These are phyloP conservation scores for Cucumis cinereus DNA, from an alignment of 306 rosid species.

Conservation along the genomic window DNA sequence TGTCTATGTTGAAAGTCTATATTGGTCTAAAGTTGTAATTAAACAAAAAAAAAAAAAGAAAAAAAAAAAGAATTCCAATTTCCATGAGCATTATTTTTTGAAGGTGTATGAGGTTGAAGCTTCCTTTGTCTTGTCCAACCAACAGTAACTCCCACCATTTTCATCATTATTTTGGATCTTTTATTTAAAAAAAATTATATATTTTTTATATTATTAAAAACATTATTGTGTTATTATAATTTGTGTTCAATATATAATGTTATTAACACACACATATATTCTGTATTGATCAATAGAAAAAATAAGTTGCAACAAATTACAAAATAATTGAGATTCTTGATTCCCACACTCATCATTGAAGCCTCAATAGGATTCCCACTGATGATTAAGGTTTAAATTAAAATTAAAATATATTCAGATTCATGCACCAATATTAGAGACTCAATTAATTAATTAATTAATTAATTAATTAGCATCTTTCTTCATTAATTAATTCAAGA, in stretches of 20 bases:
- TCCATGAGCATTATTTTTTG: background rate
- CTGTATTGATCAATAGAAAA: background rate
- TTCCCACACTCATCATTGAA: background rate
- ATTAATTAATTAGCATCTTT: background rate
- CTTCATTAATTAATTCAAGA: background rate
- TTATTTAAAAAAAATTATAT: too few relatives aligned
- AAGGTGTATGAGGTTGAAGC: background rate
- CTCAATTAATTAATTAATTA: background rate
- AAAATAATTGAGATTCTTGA: slow-evolving; percentile 9
- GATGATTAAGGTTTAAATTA: background rate
- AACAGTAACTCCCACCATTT: background rate
- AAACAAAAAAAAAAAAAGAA: background rate
- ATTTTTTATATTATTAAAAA: too few relatives aligned
- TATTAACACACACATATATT: background rate
- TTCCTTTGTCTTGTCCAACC: slow-evolving; percentile 7
- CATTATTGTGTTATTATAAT: too few relatives aligned
- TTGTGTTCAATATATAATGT: background rate
- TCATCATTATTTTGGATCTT: background rate
- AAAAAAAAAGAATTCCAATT: background rate
- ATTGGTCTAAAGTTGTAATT: background rate
- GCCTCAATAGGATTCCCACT: background rate
- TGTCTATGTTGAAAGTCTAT: too few relatives aligned
- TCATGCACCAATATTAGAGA: background rate
- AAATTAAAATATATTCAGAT: background rate
- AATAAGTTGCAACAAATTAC: background rate